These are phyloP conservation scores for Madurella mycetomatis DNA, from an alignment of 2,329 filamentous ascomycete species.

Conservation along the genomic window DNA sequence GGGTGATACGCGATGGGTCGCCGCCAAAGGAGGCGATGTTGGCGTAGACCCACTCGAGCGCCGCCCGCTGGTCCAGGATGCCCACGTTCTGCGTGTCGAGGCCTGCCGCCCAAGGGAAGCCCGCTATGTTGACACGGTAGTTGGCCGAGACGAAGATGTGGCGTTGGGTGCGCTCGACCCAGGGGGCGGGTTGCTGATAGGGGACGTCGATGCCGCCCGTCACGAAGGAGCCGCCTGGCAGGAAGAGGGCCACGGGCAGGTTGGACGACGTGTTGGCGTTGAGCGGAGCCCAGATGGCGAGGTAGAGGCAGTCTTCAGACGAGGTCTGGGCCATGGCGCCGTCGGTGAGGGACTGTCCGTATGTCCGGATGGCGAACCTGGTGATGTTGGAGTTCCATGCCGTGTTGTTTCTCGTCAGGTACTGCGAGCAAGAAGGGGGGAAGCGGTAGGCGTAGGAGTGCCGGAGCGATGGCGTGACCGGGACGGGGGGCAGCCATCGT, in stretches of 20 bases:
- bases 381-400: slow-evolving; percentile 29
- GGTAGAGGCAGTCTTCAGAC: slow-evolving; percentile 40
- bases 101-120: slow-evolving; percentile 30
- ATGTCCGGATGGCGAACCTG: slow-evolving; percentile 30
- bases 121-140: slow-evolving; percentile 36
- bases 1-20: slow-evolving; percentile 38
- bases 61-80: slow-evolving; percentile 46
- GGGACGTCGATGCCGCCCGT: slow-evolving; percentile 42
- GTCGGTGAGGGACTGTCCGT: slow-evolving; percentile 28
- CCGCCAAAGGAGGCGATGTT: slow-evolving; percentile 48
- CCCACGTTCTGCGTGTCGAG: slow-evolving; percentile 41
- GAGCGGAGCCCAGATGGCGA: slow-evolving; percentile 40
- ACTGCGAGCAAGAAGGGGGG: slow-evolving; percentile 27
- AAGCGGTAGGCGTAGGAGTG: slow-evolving; percentile 22
- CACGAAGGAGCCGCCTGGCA: slow-evolving; percentile 44
- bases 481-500: slow-evolving; percentile 23
- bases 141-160: slow-evolving; percentile 40
- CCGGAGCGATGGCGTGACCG: slow-evolving; percentile 16
- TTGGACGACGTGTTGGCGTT: slow-evolving; percentile 16
- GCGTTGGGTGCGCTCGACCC: slow-evolving; percentile 38
- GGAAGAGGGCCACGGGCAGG: slow-evolving; percentile 42
- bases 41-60: slow-evolving; percentile 46
- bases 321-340: slow-evolving; percentile 26
- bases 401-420: slow-evolving; percentile 24
- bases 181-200: slow-evolving; percentile 41